Percentiles rank a stretch among this genome's conserved stretches.
Evolutionary conservation across 805 yeast species (phyloP).

Genomic region (Nakazawaea sp.): DNA sequence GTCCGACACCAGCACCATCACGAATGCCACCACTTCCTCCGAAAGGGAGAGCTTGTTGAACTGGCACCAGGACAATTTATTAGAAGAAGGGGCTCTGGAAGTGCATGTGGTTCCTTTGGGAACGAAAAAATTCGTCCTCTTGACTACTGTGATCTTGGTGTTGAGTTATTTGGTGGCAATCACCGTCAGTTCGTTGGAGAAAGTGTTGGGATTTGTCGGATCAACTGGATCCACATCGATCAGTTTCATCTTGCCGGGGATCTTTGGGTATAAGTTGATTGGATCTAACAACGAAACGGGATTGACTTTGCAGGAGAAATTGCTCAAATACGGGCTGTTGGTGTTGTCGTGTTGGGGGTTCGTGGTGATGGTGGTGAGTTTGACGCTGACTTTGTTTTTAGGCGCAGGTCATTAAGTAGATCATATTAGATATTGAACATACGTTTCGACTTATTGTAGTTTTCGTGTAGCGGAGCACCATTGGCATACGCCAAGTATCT

Average conservation of each 20-base stretch:
- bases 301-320: conserved; percentile 15
- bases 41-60: conserved; percentile 13
- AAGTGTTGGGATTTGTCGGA: conserved; percentile 82
- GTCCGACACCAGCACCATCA: conserved; percentile 9
- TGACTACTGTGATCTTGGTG: conserved; percentile 38
- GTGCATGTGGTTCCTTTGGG: conserved; percentile 16
- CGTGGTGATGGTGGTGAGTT: conserved; percentile 62
- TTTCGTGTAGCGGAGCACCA: no score
- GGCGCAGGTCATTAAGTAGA: conserved; percentile 23
- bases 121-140: conserved; percentile 23
- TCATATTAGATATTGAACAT: no score
- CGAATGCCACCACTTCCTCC: conserved; percentile 5
- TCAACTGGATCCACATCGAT: conserved; percentile 92
- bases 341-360: conserved; percentile 63
- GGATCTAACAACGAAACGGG: conserved; percentile 32
- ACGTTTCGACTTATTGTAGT: no score
- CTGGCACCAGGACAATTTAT: conserved; percentile 15
- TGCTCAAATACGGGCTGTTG: conserved; percentile 42
- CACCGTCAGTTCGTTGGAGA: conserved; percentile 65
- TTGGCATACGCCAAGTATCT: no score
- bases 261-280: conserved; percentile 71
- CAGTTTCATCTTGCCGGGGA: conserved; percentile 84
- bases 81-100: conserved; percentile 14
- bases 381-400: conserved; percentile 27
- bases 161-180: conserved; percentile 60